These are phyloP conservation scores for Neurospora sp. DNA, from an alignment of 495 filamentous ascomycete genomes.

Conservation along the genomic window DNA sequence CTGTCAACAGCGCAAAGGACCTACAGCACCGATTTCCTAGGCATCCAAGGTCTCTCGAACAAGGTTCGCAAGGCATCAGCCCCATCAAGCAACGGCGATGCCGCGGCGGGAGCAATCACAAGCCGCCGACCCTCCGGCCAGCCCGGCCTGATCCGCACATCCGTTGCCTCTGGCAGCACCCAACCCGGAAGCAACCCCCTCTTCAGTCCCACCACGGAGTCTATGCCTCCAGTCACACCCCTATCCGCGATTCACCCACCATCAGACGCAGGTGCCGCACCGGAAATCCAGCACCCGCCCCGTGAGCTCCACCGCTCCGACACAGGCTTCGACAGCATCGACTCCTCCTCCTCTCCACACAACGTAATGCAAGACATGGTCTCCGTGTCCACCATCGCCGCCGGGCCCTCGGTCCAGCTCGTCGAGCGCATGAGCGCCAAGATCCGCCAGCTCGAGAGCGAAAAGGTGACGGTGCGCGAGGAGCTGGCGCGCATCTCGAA, in stretches of 20 bases:
- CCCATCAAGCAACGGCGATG: constrained; percentile 35
- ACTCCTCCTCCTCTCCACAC: constrained; percentile 54
- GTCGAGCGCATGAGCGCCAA: constrained; percentile 94
- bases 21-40: constrained; percentile 38
- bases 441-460: constrained; percentile 81
- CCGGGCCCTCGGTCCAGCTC: constrained; percentile 88
- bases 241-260: not conserved
- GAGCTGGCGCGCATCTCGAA: constrained; percentile 67
- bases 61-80: constrained; percentile 35
- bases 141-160: constrained; percentile 20
- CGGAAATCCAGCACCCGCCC: constrained; percentile 31
- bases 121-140: constrained; percentile 31
- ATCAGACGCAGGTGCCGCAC: constrained; percentile 29
- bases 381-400: constrained; percentile 76
- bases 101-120: constrained; percentile 16
- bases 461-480: constrained; percentile 76
- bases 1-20: constrained; percentile 31
- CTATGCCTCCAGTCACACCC: not conserved
- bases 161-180: constrained; percentile 6
- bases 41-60: constrained; percentile 30
- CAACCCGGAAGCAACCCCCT: constrained; percentile 21
- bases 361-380: constrained; percentile 78
- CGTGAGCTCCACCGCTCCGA: constrained; percentile 43
- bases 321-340: constrained; percentile 44
- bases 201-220: constrained; percentile 27